Percentiles rank a stretch among this genome's conserved stretches.
These are phyloP conservation scores for Osmanthus fragrans DNA, from an alignment of 257 asterid genomes.

Conservation along the genomic window DNA sequence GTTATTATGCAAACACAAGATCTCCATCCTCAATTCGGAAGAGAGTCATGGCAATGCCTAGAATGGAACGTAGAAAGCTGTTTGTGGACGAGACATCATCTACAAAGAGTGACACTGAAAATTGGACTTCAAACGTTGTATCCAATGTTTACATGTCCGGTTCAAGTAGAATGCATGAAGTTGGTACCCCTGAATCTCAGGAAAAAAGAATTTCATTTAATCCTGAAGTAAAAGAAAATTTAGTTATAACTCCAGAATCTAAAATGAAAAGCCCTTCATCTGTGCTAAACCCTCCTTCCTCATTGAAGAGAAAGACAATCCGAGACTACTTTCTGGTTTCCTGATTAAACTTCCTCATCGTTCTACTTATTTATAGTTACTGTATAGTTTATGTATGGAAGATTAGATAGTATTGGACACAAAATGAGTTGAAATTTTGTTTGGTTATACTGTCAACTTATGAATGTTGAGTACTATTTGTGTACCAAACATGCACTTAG, in stretches of 20 bases:
- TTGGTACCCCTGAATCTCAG: slow-evolving; percentile 70
- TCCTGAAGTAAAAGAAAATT: slow-evolving; percentile 39
- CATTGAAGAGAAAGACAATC: slow-evolving; percentile 78
- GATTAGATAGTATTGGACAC: neutral
- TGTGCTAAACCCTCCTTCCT: slow-evolving; percentile 84
- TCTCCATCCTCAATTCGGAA: slow-evolving; percentile 84
- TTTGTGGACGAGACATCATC: slow-evolving; percentile 48
- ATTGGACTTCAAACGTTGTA: slow-evolving; percentile 5
- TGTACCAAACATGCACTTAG: neutral
- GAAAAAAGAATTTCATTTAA: slow-evolving; percentile 41
- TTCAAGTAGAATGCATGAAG: slow-evolving; percentile 35
- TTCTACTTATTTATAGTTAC: neutral
- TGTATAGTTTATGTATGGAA: slow-evolving; percentile 16
- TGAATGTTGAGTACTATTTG: neutral
- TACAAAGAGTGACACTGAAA: slow-evolving; percentile 27
- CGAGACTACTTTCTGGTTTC: slow-evolving; percentile 69
- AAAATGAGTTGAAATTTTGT: neutral
- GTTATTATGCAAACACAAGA: slow-evolving; percentile 69
- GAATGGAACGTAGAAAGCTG: slow-evolving; percentile 54
- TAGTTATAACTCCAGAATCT: slow-evolving; percentile 61
- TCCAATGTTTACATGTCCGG: slow-evolving; percentile 29
- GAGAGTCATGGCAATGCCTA: slow-evolving; percentile 67
- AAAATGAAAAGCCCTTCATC: slow-evolving; percentile 76
- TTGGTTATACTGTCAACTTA: neutral
- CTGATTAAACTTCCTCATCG: slow-evolving; percentile 20